Base-by-base conservation (phyloP, 2,329 filamentous ascomycete genomes). In the Microcyclosporella mali region DNA sequence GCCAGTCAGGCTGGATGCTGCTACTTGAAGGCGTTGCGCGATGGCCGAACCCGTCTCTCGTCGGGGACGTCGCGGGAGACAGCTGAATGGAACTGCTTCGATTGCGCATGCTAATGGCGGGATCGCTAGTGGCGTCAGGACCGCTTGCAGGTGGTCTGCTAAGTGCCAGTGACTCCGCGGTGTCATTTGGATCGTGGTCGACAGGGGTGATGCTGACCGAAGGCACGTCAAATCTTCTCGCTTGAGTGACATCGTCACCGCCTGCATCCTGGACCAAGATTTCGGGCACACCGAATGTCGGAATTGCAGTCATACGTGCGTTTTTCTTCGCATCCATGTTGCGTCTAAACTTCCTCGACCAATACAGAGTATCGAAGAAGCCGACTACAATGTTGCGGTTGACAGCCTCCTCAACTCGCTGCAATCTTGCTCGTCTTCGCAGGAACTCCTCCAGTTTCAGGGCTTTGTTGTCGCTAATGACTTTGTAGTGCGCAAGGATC, bases 401-500 rank as follows among this genome's bases (percentile, higher is more conserved):
- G 33, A 97, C 88, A 54, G 92, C 88, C 66, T 98, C 90, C 57
- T 98, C 88, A 1, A 98, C 90, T 48, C 90, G 84, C 63, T 97
- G 90, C 36, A 98, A 74, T 40, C 90, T 81, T 25, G 89, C 88
- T 49, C 90, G 82, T 29, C 94, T 87, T 45, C 90, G 84, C 43
- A 98, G 68, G 64, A 95, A 98, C 62, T 98, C 92, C 59, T 98
- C 92, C 2, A 98, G 77, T 49, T 87, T 88, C 60, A 98, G 70
- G 66, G 88, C 95, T 73, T 95, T 95, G 70, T 84, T 95, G 66
- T 98, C 92, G 55, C 84, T 95, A 63, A 98, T 98, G 59, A 98
- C 88, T 59, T 97, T 98, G 74, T 98, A 94, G 66, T 98, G 92
- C 27, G 94, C 90, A 44, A 98, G 73, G 47, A 94, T 94, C 84